Conservation (phyloP, 164 flowering plant species). For the Santalum album region DNA sequence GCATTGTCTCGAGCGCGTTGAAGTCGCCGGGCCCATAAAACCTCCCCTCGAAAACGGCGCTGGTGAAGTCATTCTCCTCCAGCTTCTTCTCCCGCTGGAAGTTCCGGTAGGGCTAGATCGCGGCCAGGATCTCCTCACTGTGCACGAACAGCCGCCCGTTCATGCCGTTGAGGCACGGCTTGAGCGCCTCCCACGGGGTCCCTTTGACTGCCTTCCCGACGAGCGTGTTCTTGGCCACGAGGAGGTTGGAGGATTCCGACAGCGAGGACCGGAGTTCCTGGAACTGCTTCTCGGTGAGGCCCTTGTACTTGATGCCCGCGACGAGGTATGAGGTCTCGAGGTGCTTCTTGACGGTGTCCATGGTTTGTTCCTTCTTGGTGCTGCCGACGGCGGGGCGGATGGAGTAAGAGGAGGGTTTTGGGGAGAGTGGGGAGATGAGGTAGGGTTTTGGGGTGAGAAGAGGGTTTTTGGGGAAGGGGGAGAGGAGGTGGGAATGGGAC, state of each 20-base stretch:
- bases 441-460: conserved; percentile 9
- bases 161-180: conserved; percentile 95
- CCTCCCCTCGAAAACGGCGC: conserved; percentile 91
- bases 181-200: conserved; percentile 73
- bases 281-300: conserved; percentile 79
- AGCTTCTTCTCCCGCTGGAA: conserved; percentile 84
- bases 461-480: conserved; percentile 25
- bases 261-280: conserved; percentile 57
- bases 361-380: conserved; percentile 78
- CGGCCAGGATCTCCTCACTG: conserved; percentile 75
- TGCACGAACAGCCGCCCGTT: conserved; percentile 90
- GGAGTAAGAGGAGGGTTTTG: conserved; percentile 9
- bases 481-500: conserved; percentile 19
- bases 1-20: conserved; percentile 71
- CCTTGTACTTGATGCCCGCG: conserved; percentile 82
- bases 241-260: conserved; percentile 53
- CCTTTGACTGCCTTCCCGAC: conserved; percentile 83
- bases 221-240: conserved; percentile 84
- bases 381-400: conserved; percentile 69
- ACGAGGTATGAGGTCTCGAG: conserved; percentile 74
- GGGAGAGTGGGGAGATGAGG: conserved; percentile 4
- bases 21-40: conserved; percentile 69
- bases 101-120: conserved; percentile 65
- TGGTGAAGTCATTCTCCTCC: conserved; percentile 74
- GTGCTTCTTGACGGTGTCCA: conserved; percentile 52